Base-by-base conservation (phyloP, 352 stramenopile species). In the Phytophthora podocarpi region DNA sequence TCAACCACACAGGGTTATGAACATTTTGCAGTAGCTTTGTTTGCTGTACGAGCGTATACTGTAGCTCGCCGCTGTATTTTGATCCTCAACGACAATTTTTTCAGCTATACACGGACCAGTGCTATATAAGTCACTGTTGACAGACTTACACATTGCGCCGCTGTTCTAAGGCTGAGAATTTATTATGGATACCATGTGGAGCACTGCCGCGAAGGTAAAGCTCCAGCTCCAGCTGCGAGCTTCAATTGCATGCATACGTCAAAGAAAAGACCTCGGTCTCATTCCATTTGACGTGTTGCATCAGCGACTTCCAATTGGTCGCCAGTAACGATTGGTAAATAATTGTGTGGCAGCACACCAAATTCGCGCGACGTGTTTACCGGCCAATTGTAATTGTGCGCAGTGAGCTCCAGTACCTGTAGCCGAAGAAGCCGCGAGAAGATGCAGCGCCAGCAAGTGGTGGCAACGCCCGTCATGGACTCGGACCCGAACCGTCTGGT, bases 401-500 rank as follows among this genome's bases (percentile, higher is more conserved):
- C 4, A 47, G 24, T n/a, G 16, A 36, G n/a, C n/a, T n/a, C n/a
- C n/a, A n/a, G n/a, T n/a, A n/a, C n/a, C n/a, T n/a, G n/a, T n/a
- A n/a, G n/a, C 31, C 34, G 20, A 26, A 64, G 39, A 50, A 51
- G 40, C 18, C 13, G 7, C 10, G 18, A 18, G 12, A 55, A 26
- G 42, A 58, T 64, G 53, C 21, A 55, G 36, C 41, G 7, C 18
- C 26, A 52, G 6, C 47, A 24, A 21, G 9, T 27, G 21, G 16
- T 58, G 6, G 34, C 36, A 16, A 16, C 10, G 7, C 11, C 26
- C 16, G 15, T 40, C 6, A 3, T 31, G 1, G 47, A 70, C 10
- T 45, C 36, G 21, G 50, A 72, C 36, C 49, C 67, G 34, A 62
- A 57, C 30, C 55, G 53, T 13, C 43, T 75, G 23, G 70, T 89